phyloP scores from a whole-genome alignment of 441 rosid species.

The Mallotus repandus region DNA sequence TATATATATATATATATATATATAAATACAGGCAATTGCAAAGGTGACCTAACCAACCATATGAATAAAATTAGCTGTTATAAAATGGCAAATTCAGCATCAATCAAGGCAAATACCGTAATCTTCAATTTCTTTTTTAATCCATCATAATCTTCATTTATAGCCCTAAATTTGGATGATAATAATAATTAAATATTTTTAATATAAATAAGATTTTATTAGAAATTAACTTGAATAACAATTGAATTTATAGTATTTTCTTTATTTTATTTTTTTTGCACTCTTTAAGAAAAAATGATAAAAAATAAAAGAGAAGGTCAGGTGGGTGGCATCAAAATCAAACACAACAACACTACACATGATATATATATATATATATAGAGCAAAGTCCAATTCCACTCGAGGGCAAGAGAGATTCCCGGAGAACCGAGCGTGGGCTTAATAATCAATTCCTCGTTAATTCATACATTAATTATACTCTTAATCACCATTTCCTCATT shows the following conservation, averaged over 20 bases:
- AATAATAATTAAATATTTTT: no score
- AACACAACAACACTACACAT: not conserved
- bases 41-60: not conserved
- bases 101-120: constrained; percentile 8
- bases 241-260: no score
- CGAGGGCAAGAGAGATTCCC: constrained; percentile 74
- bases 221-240: no score
- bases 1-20: constrained; percentile 13
- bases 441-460: constrained; percentile 35
- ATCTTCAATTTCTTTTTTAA: not conserved
- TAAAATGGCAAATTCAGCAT: not conserved
- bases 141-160: no score
- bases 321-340: not conserved
- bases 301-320: not conserved
- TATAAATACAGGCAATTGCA: constrained; percentile 40
- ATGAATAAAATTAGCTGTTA: not conserved
- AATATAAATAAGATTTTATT: no score
- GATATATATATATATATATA: not conserved
- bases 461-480: constrained; percentile 10
- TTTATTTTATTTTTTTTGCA: no score
- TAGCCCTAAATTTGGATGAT: no score
- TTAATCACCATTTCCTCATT: constrained; percentile 24
- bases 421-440: constrained; percentile 77
- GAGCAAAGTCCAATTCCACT: constrained; percentile 43
- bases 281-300: no score